phyloP scores from a whole-genome alignment of 2,329 filamentous ascomycete species.

The Huntiella savannae region DNA sequence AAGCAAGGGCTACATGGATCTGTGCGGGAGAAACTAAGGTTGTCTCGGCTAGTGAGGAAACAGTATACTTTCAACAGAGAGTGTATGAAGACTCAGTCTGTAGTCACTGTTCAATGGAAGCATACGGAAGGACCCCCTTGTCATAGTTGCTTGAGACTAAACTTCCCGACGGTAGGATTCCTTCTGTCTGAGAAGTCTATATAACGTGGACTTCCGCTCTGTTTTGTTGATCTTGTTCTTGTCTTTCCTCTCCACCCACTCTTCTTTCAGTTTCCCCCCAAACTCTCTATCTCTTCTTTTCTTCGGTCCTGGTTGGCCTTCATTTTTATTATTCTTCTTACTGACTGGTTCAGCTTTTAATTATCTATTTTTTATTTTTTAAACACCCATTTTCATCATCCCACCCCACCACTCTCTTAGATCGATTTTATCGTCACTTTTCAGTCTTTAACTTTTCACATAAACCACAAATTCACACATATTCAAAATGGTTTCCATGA shows the following conservation, averaged over 20 bases:
- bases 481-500: constrained; percentile 21
- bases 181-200: constrained; percentile 1
- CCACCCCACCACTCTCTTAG: background rate
- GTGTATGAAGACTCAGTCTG: background rate
- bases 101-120: background rate
- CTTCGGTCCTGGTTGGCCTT: constrained; percentile 12
- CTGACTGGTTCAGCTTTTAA: constrained; percentile 12
- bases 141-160: background rate
- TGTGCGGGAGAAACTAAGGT: background rate
- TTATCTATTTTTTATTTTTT: constrained; percentile 14
- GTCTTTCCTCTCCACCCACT: constrained; percentile 11
- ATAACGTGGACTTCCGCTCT: constrained; percentile 3
- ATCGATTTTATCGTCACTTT: constrained; percentile 2
- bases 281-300: constrained; percentile 7
- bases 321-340: constrained; percentile 8
- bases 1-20: background rate
- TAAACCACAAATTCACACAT: constrained; percentile 13
- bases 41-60: background rate
- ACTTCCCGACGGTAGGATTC: background rate
- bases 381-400: background rate
- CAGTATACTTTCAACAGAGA: background rate
- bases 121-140: background rate
- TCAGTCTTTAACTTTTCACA: background rate
- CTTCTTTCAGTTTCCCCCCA: constrained; percentile 5
- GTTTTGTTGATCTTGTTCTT: background rate